Percentiles rank a stretch among this genome's conserved stretches.
Evolutionary conservation across 148 eudicot genomes (phyloP).

Genomic region (Fagopyrum esculentum): DNA sequence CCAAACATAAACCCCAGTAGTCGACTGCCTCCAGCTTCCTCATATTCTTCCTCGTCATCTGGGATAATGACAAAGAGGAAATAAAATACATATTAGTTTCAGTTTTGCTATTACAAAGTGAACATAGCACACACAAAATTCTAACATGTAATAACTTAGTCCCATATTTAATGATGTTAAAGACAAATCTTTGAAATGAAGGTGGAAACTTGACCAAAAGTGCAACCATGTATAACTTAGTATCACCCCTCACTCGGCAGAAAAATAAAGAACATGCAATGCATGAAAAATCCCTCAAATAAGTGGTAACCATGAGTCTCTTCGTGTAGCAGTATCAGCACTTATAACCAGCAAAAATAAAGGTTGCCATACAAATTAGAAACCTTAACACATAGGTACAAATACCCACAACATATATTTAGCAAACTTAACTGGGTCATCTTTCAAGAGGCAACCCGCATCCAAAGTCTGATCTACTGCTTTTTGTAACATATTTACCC

Average conservation of each 20-base stretch:
- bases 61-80: slow-evolving; percentile 11
- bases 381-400: neutral
- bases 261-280: neutral
- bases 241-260: neutral
- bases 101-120: neutral
- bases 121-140: neutral
- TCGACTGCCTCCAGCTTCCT: slow-evolving; percentile 75
- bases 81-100: neutral
- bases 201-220: neutral
- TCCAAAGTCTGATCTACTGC: neutral
- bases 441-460: neutral
- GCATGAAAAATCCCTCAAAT: neutral
- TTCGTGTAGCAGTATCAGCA: neutral
- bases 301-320: neutral
- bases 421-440: neutral
- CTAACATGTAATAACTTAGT: neutral
- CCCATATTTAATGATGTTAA: neutral
- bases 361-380: neutral
- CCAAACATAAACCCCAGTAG: slow-evolving; percentile 94
- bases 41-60: slow-evolving; percentile 95
- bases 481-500: neutral
- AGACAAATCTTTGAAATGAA: neutral
- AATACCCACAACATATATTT: neutral
- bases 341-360: neutral
- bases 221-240: neutral